Evolutionary conservation across 371 early-diverging fungal genomes (phyloP), one percentile per base, ranked within the genome.

Genomic region (Globomyces sp.): DNA sequence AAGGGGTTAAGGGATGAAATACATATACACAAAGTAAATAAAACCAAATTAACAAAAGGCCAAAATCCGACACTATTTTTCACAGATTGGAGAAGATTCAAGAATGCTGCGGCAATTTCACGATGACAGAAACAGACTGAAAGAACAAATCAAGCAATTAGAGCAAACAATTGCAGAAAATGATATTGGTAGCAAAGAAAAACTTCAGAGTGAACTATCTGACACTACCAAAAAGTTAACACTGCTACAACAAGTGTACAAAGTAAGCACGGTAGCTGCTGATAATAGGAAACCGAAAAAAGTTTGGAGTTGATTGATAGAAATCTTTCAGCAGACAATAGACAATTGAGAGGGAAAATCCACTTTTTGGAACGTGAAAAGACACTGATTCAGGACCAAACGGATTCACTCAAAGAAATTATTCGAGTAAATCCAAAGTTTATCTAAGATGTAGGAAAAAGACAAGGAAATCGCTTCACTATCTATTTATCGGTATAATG

Each of bases 401-500:
- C 57, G 11, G 37, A 61, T 8, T 62, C 68, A 40, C 66, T 74
- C n/a, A 79, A 78, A 51, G 76, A 78, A 9, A 10, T 9, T 1
- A 57, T 79, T 45, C 68, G 72, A 62, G 82, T 82, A 36, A 9
- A 24, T 24, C 24, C 24, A 24, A 24, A 24, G 61, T 41, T 1
- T 44, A 13, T 1, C 10, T 39, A 9, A 8, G 42, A 8, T 11
- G 4, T 47, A 83, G 81, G 84, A 83, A 3, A 72, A 65, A 44
- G 81, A 81, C 41, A 80, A 80, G 58, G 75, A 76, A 49, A 78
- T 83, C 42, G 77, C 80, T 1, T 79, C 79, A 0, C 66, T 83
- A 6, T 76, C 78, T 13, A 83, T 83, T 5, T 81, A 83, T 68
- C 67, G 81, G 11, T 77, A 80, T 76, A 81, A 81, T 62, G 80